Conservation (phyloP, 2,329 filamentous ascomycete species). For the Beauveria brongniartii region DNA sequence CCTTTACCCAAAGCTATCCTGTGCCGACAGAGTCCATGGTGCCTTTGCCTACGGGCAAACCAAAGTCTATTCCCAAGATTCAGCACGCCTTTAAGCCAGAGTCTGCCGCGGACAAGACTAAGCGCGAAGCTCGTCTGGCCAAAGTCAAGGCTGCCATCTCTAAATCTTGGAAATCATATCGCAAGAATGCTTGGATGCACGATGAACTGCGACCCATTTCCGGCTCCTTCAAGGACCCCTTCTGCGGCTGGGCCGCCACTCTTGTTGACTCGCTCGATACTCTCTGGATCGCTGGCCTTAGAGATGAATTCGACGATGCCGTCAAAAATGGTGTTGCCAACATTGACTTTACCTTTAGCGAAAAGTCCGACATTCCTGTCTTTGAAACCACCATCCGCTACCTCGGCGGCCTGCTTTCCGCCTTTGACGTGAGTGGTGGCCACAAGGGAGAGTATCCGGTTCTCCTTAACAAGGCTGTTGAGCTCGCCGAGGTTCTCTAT, state of each 20-base stretch:
- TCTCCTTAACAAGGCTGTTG: constrained; percentile 68
- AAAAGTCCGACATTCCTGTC: constrained; percentile 60
- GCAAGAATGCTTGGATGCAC: constrained; percentile 69
- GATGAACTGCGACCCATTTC: constrained; percentile 76
- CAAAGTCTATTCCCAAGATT: constrained; percentile 65
- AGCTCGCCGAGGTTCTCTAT: constrained; percentile 74
- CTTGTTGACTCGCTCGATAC: constrained; percentile 77
- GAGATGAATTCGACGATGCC: constrained; percentile 72
- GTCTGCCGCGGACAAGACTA: constrained; percentile 46
- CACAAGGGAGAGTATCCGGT: constrained; percentile 47
- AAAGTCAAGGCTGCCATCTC: constrained; percentile 66
- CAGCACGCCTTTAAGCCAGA: constrained; percentile 68
- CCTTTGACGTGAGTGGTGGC: constrained; percentile 76
- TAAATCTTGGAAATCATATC: constrained; percentile 78
- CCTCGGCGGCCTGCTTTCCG: constrained; percentile 74
- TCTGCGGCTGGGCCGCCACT: constrained; percentile 87
- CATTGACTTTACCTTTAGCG: constrained; percentile 76
- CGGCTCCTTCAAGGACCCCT: constrained; percentile 64
- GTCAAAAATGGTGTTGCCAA: constrained; percentile 52
- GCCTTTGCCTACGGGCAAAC: constrained; percentile 61
- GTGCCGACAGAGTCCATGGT: constrained; percentile 64
- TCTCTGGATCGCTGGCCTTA: constrained; percentile 77
- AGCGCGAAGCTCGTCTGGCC: constrained; percentile 55
- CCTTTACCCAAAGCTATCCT: constrained; percentile 69
- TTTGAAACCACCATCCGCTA: constrained; percentile 93